Base-by-base conservation (phyloP, 768 basidiomycete species). In the Lentinula raphanica region DNA sequence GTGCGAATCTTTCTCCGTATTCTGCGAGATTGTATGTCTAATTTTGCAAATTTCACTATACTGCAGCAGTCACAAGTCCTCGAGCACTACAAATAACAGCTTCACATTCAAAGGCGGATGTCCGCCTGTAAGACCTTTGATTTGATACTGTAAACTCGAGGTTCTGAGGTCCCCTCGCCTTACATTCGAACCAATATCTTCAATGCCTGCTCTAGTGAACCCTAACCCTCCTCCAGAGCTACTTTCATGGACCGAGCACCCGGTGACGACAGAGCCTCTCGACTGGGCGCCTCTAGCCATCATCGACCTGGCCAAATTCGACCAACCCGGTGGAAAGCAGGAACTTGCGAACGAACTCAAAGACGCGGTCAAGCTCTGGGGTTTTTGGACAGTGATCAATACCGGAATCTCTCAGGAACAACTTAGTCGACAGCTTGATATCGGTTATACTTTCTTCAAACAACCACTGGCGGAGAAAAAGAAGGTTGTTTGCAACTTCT, bases 331-430 rank as follows among this genome's bases (percentile, higher is more conserved):
- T n/a, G 70, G 68, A 19, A 70, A 71, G 28, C 61, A 65, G 3
- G 48, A 42, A 19, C 66, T 80, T 1, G 72, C 70, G 0, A 55
- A 51, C 2, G 67, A 77, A 49, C 64, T 78, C 17, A 68, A 65
- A 58, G 67, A 75, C 54, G 78, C 76, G 0, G 65, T 77, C 48
- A 67, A 69, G 49, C 72, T 67, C 6, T 68, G 71, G 46, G 75
- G 78, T 5, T 79, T 79, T 62, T 73, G 77, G 64, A 74, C 74
- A 21, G 71, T 77, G 29, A 66, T 72, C 54, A 71, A 71, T 49
- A 68, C 70, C 44, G 76, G 76, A 17, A 72, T 79, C 56, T 51
- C 63, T 21, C 72, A 77, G 54, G 73, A 74, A 4, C 68, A 77
- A 64, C 69, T 69, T 0, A 59, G 67, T 38, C 65, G 69, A 19